Percentiles rank a stretch among this genome's conserved stretches.
These are phyloP conservation scores for Phaffomyces antillensis DNA, from an alignment of 805 yeast genomes.

Conservation along the genomic window DNA sequence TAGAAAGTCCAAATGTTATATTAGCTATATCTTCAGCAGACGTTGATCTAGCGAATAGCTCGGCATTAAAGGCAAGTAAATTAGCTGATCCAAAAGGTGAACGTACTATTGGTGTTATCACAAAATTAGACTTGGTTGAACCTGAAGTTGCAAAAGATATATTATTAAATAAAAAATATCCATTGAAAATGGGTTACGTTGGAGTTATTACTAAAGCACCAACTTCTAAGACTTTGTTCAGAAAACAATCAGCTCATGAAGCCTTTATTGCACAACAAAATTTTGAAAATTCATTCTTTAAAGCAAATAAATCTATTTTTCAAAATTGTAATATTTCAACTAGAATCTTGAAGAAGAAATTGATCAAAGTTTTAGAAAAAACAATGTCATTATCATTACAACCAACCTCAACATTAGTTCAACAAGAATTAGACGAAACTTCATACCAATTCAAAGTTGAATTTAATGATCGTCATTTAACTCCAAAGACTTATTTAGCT, in stretches of 20 bases:
- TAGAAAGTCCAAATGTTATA: conserved; percentile 88
- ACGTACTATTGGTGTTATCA: conserved; percentile 93
- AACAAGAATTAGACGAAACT: conserved; percentile 89
- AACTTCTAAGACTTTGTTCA: conserved; percentile 34
- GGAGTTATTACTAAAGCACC: conserved; percentile 94
- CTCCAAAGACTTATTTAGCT: conserved; percentile 92
- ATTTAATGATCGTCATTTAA: conserved; percentile 87
- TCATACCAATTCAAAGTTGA: conserved; percentile 91
- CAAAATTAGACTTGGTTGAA: conserved; percentile 86
- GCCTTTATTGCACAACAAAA: conserved; percentile 63
- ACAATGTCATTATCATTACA: conserved; percentile 85
- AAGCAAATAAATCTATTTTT: conserved; percentile 52
- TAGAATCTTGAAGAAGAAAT: conserved; percentile 61
- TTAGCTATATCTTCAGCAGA: conserved; percentile 96
- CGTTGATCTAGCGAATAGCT: conserved; percentile 93
- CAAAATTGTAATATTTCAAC: conserved; percentile 70
- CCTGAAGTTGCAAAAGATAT: conserved; percentile 64
- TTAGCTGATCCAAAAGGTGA: conserved; percentile 89
- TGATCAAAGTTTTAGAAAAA: conserved; percentile 80
- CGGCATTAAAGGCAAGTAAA: conserved; percentile 88
- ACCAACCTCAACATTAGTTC: conserved; percentile 81
- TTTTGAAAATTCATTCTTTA: conserved; percentile 59
- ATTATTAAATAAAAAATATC: conserved; percentile 74
- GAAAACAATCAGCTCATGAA: conserved; percentile 49
- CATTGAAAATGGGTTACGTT: conserved; percentile 92